Evolutionary conservation across 208 protist genomes (phyloP).

Genomic region (Acanthamoeba polyphaga): DNA sequence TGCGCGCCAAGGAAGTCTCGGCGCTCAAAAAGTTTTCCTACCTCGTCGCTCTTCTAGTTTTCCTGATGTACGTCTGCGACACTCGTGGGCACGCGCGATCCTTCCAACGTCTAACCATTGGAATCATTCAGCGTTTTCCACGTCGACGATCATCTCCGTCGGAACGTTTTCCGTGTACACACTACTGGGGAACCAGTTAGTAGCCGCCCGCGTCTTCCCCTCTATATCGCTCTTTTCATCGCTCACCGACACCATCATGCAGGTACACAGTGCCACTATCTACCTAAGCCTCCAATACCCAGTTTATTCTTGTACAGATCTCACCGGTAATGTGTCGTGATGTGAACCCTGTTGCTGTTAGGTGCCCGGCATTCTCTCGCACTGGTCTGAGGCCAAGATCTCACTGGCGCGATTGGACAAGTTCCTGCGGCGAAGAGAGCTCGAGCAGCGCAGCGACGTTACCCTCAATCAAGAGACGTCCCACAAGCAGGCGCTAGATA

Average conservation of each 20-base stretch:
- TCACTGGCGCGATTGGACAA: conserved; percentile 77
- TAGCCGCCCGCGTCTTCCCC: neutral
- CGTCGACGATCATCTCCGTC: neutral
- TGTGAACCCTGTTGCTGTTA: neutral
- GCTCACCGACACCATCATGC: neutral
- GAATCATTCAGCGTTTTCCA: neutral
- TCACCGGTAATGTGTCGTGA: neutral
- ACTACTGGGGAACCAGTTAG: neutral
- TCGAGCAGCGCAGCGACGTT: neutral
- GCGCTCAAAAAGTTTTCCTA: conserved; percentile 1
- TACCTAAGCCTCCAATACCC: neutral
- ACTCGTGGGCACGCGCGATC: neutral
- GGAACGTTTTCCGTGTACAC: conserved; percentile 28
- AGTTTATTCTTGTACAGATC: neutral
- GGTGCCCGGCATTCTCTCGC: neutral
- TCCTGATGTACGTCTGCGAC: neutral
- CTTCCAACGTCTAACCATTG: neutral
- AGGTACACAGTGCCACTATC: neutral
- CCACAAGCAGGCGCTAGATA: neutral
- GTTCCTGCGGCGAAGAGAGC: conserved; percentile 62
- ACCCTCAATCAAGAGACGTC: neutral
- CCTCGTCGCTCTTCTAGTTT: neutral
- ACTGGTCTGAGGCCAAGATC: conserved; percentile 73
- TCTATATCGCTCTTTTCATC: neutral
- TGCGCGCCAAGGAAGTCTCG: neutral